A percentile compares a stretch with the other conserved stretches of the same genome.
These are phyloP conservation scores for Plasmodium knowlesi DNA, from an alignment of 169 alveolate species.

Conservation along the genomic window DNA sequence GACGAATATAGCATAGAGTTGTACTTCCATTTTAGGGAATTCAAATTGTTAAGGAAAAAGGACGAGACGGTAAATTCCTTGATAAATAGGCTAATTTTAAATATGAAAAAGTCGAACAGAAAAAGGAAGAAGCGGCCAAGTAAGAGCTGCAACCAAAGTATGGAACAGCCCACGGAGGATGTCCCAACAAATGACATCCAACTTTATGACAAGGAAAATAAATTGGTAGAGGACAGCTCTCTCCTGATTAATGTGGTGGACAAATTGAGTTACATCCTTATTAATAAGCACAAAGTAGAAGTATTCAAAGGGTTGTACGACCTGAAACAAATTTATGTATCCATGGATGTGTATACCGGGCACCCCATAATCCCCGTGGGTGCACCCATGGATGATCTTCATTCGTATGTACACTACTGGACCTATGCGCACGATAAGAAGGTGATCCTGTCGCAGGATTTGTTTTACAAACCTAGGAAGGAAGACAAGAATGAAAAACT, in stretches of 20 bases:
- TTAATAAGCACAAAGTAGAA: slow-evolving; percentile 30
- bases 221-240: slow-evolving; percentile 24
- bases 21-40: slow-evolving; percentile 45
- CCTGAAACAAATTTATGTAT: slow-evolving; percentile 53
- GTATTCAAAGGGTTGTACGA: slow-evolving; percentile 47
- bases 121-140: slow-evolving; percentile 17
- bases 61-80: slow-evolving; percentile 42
- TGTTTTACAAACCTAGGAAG: slow-evolving; percentile 47
- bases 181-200: background rate
- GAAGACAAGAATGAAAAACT: slow-evolving; percentile 24
- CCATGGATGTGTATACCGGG: slow-evolving; percentile 69
- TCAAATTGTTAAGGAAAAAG: slow-evolving; percentile 67
- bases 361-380: slow-evolving; percentile 52
- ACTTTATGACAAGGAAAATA: slow-evolving; percentile 55
- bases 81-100: slow-evolving; percentile 49
- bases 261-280: slow-evolving; percentile 34
- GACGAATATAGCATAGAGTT: slow-evolving; percentile 53
- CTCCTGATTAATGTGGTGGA: slow-evolving; percentile 22
- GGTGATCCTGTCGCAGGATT: slow-evolving; percentile 17
- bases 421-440: background rate
- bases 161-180: background rate
- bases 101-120: slow-evolving; percentile 34
- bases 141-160: background rate
- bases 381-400: slow-evolving; percentile 20
- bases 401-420: slow-evolving; percentile 48